Base-by-base conservation (phyloP, 495 filamentous ascomycete species). In the Hapsidospora chrysogenum region DNA sequence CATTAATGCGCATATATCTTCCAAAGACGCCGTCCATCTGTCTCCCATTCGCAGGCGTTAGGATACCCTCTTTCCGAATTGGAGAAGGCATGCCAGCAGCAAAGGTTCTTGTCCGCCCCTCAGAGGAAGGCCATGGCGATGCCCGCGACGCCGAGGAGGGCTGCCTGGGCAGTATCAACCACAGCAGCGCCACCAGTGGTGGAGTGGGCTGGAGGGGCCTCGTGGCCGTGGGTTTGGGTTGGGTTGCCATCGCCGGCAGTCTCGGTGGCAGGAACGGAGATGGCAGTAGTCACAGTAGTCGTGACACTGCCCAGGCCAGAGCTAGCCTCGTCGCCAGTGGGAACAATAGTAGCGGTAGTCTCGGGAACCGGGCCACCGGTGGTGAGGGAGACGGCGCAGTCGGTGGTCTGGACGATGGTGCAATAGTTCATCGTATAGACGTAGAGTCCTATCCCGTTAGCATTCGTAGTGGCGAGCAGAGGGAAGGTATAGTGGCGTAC, bases 401-500 rank as follows among this genome's bases (percentile, higher is more conserved):
- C n/a, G 6, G 33, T 36, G 14, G 7, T 26, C 14, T 36, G n/a
- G 4, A 36, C n/a, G 22, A 36, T 17, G 14, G 33, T 36, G 33
- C 33, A 36, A 15, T 26, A 27, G 22, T 36, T 36, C 13, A 36
- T 9, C 3, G 20, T 17, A 17, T 36, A 36, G 20, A 36, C 16
- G 15, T 25, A 23, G 33, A 26, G 9, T 7, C 33, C 33, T 36
- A 11, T n/a, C 23, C 13, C 0, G 33, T 36, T 28, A 36, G 14
- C 26, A 23, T 16, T 27, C 16, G 22, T 3, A 15, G 23, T 16
- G 2, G 2, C 4, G 5, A 22, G 8, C 17, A n/a, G 23, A 17
- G 21, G 33, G 20, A 16, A 17, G 3, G 18, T 10, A n/a, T 16
- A 2, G 6, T 18, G n/a, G 17, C 33, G 1, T 7, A 36, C 33